Evolutionary conservation across 192 early-diverging fungal species (phyloP).

Genomic region (Coemansia sp.): DNA sequence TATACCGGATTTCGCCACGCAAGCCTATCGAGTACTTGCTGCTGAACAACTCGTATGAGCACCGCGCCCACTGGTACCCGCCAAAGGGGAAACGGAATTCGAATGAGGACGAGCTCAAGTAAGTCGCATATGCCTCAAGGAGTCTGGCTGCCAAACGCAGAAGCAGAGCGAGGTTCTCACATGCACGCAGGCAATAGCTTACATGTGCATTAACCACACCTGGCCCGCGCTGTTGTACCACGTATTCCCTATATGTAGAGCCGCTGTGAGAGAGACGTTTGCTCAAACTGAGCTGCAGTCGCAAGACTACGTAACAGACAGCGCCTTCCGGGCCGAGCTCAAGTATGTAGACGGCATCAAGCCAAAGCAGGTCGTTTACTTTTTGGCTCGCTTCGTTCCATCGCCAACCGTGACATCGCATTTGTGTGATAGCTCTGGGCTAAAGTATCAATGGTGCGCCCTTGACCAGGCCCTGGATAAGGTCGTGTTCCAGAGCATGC

Average conservation of each 20-base stretch:
- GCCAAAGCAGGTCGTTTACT: conserved; percentile 82
- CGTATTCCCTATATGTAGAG: conserved; percentile 55
- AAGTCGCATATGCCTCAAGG: conserved; percentile 30
- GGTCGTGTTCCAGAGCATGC: conserved; percentile 76
- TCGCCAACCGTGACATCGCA: conserved; percentile 61
- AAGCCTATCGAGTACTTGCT: conserved; percentile 74
- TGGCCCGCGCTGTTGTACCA: neutral
- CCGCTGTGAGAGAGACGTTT: conserved; percentile 73
- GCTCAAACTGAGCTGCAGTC: conserved; percentile 73
- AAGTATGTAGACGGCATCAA: conserved; percentile 79
- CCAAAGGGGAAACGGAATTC: conserved; percentile 81
- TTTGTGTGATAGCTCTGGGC: conserved; percentile 59
- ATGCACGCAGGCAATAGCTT: neutral
- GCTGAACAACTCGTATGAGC: conserved; percentile 77
- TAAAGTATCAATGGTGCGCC: conserved; percentile 74
- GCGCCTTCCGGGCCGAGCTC: conserved; percentile 73
- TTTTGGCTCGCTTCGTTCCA: conserved; percentile 70
- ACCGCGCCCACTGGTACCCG: conserved; percentile 81
- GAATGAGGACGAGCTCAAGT: conserved; percentile 82
- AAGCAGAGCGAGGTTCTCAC: neutral
- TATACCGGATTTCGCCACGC: conserved; percentile 69
- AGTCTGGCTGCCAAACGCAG: neutral
- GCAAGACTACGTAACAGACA: conserved; percentile 70
- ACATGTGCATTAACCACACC: neutral
- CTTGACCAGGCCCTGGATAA: conserved; percentile 69